Evolutionary conservation across 805 yeast genomes (phyloP), one percentile per base, ranked within the genome.

Genomic region (Metschnikowia lochheadii): DNA sequence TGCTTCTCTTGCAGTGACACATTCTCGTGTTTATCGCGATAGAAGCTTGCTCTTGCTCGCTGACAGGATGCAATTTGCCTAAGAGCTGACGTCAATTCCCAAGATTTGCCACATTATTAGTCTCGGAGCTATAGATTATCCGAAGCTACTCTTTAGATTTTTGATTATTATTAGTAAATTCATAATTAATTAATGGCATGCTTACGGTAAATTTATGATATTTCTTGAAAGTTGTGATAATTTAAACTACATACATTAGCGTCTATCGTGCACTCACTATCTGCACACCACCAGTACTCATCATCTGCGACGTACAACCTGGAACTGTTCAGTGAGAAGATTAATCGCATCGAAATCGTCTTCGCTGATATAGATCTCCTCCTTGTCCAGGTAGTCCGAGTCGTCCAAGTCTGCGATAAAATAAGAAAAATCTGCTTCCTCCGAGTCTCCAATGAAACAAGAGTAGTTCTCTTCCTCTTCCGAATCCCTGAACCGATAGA

Each of bases 401-500:
- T 20, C 14, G 17, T 41, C 36, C 14, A 29, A 18, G 17, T 20
- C 45, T 8, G 17, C 49, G 10, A 44, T 46, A 35, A 49, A 34
- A 26, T 49, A 44, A 8, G 49, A 44, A 36, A 38, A 56, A 33
- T 53, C 58, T n/a, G 44, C 46, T 13, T 49, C 52, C 5, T 55
- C 45, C 8, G 37, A 32, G 29, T 23, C 48, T 11, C 29, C 50
- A 6, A 42, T 49, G 34, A 50, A 36, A 31, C 42, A 40, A 6
- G 49, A 42, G 40, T 45, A 57, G 37, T 53, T 55, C 8, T 40
- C 46, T 11, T 47, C 56, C 17, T 48, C 53, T 6, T 56, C 62
- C 3, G 46, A 46, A 21, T 7, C 41, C 11, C 8, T 29, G 14
- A 21, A 38, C 13, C 15, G 5, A 15, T 21, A 21, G 18, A 38